Evolutionary conservation across 257 asterid genomes (phyloP).

Genomic region (Scutellaria baicalensis): DNA sequence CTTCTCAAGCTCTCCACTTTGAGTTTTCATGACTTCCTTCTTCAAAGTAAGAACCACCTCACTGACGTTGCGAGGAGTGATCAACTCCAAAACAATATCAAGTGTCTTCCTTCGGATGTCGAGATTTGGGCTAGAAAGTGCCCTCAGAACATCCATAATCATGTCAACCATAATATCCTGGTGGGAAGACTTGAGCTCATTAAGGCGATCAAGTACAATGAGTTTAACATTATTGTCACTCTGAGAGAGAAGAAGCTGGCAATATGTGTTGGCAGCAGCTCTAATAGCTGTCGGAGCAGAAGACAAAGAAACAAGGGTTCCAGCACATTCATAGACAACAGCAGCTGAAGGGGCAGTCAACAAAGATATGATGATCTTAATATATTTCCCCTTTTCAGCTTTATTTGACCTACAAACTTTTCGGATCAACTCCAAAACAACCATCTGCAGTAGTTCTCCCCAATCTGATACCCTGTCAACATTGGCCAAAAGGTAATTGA

Average conservation of each 20-base stretch:
- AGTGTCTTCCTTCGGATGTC: constrained; percentile 87
- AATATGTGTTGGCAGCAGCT: constrained; percentile 90
- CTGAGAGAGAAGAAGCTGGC: constrained; percentile 91
- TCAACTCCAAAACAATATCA: constrained; percentile 88
- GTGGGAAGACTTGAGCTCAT: constrained; percentile 74
- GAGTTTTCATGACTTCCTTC: constrained; percentile 96
- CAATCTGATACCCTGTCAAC: constrained; percentile 80
- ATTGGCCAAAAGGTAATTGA: constrained; percentile 66
- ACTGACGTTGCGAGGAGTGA: constrained; percentile 75
- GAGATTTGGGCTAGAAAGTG: constrained; percentile 82
- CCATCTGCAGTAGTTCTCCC: constrained; percentile 91
- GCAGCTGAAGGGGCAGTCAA: constrained; percentile 85
- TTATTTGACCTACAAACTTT: constrained; percentile 91
- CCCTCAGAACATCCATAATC: constrained; percentile 94
- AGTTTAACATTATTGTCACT: constrained; percentile 92
- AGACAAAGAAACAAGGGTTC: constrained; percentile 87
- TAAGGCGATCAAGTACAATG: constrained; percentile 78
- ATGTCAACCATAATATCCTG: constrained; percentile 76
- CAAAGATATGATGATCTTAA: constrained; percentile 76
- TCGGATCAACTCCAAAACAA: constrained; percentile 78
- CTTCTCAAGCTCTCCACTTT: constrained; percentile 87
- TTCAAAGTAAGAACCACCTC: constrained; percentile 88
- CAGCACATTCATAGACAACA: constrained; percentile 87
- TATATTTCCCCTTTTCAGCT: constrained; percentile 85
- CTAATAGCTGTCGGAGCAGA: constrained; percentile 91